Evolutionary conservation across 2,329 filamentous ascomycete genomes (phyloP).

Genomic region (Alternaria longipes): DNA sequence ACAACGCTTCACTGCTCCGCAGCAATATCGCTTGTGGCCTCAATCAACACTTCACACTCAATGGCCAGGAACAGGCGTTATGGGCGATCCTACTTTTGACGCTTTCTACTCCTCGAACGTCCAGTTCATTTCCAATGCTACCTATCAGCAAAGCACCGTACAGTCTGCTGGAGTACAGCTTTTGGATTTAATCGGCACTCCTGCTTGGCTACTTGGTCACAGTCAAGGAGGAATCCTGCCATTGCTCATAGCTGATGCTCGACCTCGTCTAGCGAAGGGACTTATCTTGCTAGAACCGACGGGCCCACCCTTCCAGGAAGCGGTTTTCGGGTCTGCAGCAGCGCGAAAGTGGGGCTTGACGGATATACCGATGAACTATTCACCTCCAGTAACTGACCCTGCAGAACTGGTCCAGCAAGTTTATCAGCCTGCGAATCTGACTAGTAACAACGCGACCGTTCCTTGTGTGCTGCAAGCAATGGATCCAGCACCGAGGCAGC

Average conservation of each 20-base stretch:
- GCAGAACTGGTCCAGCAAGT: background rate
- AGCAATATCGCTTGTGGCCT: slow-evolving; percentile 44
- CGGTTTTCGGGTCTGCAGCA: slow-evolving; percentile 11
- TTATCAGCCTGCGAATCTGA: slow-evolving; percentile 2
- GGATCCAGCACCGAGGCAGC: slow-evolving; percentile 47
- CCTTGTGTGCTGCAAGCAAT: slow-evolving; percentile 46
- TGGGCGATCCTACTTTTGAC: slow-evolving; percentile 60
- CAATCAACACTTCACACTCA: slow-evolving; percentile 56
- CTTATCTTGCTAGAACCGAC: slow-evolving; percentile 63
- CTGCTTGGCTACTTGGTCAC: slow-evolving; percentile 55
- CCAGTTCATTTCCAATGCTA: slow-evolving; percentile 34
- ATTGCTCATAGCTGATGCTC: slow-evolving; percentile 56
- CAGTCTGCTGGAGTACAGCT: slow-evolving; percentile 51
- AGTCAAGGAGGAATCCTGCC: slow-evolving; percentile 59
- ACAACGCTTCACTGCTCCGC: slow-evolving; percentile 17
- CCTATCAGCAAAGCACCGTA: slow-evolving; percentile 36
- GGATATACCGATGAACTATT: slow-evolving; percentile 8
- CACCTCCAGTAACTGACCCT: background rate
- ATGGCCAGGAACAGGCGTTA: slow-evolving; percentile 49
- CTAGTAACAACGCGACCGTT: slow-evolving; percentile 5
- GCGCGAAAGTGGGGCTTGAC: slow-evolving; percentile 6
- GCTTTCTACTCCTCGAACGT: slow-evolving; percentile 58
- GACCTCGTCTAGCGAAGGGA: slow-evolving; percentile 58
- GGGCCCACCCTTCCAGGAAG: slow-evolving; percentile 59
- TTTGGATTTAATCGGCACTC: slow-evolving; percentile 54